Evolutionary conservation across 306 rosid species (phyloP), one percentile per base, ranked within the genome.

Genomic region (Malus orientalis): DNA sequence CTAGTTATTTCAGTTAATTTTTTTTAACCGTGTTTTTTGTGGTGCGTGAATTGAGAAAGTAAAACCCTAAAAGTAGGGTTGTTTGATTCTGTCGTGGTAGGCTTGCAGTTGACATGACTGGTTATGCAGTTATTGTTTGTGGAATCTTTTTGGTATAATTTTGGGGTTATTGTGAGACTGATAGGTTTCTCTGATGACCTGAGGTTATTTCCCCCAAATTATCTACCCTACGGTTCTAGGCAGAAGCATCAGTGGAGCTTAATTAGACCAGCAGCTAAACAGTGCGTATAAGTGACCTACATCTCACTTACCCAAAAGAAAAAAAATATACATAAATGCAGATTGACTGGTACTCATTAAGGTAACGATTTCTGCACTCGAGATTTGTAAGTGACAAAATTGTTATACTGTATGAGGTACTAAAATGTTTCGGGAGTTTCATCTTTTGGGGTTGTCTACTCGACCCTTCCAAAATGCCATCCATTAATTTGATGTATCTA

Each of bases 1-100:
- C 57, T 92, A 78, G 94, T 89, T 91, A 81, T 81, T 77, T 70
- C 87, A 82, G 92, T 89, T 91, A 73, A 22, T 53, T 64, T 27
- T 25, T 83, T 66, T 74, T 36, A 40, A 65, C 40, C 44, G 13
- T 72, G 40, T 67, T 9, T 22, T 70, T 19, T 18, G 55, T 2
- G 55, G 55, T 51, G 8, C 20, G 8, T 51, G 55, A 27, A 10
- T 18, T n/a, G 29, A 15, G 38, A 54, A 42, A 77, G 81, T 81
- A 73, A 74, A 73, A 62, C 27, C 61, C 14, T 45, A 11, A 45
- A 45, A 44, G 70, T 25, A 45, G 70, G 61, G 23, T 44, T 36
- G 61, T 74, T 10, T 58, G 86, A 86, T 84, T 81, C 76, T 54
- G 38, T 45, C 61, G 29, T 69, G 69, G 15, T 40, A 9, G 55